phyloP scores from a whole-genome alignment of 1,284 basidiomycete species.

The Kwoniella shivajii region DNA sequence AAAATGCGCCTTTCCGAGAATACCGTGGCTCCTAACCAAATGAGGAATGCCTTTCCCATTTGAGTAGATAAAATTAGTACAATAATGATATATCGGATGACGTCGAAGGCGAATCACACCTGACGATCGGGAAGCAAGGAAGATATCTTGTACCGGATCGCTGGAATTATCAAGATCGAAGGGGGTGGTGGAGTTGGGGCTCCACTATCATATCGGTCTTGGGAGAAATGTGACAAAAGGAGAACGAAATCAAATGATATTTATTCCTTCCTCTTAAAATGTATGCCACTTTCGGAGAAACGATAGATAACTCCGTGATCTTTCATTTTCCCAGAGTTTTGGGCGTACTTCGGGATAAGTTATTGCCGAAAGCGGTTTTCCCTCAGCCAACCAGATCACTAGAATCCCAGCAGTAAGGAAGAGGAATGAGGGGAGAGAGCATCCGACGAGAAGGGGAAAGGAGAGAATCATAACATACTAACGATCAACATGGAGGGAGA shows the following conservation, averaged over 20 bases:
- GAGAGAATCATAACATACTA: too few species aligned
- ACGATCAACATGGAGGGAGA: too few species aligned
- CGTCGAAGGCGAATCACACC: neutral
- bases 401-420: neutral
- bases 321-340: neutral
- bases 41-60: too few species aligned
- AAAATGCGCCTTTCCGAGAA: neutral
- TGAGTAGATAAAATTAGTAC: too few species aligned
- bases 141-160: constrained; percentile 7
- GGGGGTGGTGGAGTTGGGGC: neutral
- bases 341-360: neutral
- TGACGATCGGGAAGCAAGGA: neutral
- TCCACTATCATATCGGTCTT: neutral
- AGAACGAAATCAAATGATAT: neutral
- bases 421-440: too few species aligned
- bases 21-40: neutral
- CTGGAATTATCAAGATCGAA: constrained; percentile 8
- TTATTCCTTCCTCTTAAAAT: neutral
- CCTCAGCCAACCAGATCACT: neutral
- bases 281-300: neutral
- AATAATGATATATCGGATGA: too few species aligned
- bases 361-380: neutral
- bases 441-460: too few species aligned
- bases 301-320: neutral
- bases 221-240: neutral